Evolutionary conservation across 805 yeast genomes (phyloP).

Genomic region (Komagataella pastoris): DNA sequence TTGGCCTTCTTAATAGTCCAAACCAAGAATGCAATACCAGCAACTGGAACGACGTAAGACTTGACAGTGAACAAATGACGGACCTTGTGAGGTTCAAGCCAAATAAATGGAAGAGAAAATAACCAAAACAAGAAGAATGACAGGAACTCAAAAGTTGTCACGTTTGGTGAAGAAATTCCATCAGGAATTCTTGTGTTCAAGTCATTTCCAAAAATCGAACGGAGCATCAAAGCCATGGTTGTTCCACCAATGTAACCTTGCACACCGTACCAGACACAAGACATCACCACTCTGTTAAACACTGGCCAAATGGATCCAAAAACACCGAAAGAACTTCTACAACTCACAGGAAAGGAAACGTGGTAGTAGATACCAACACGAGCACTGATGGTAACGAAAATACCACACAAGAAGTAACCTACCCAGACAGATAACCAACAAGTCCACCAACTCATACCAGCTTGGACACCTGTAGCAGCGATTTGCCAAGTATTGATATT

Average conservation of each 20-base stretch:
- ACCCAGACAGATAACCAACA: conserved; percentile 84
- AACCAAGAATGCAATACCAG: conserved; percentile 69
- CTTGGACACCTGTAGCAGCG: conserved; percentile 71
- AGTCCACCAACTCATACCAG: conserved; percentile 84
- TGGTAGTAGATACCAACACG: conserved; percentile 79
- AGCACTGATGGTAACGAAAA: conserved; percentile 58
- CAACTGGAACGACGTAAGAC: conserved; percentile 67
- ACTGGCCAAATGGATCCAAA: conserved; percentile 86
- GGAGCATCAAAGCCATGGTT: conserved; percentile 66
- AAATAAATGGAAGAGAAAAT: conserved; percentile 64
- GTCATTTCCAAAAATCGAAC: conserved; percentile 61
- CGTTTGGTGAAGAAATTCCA: conserved; percentile 42
- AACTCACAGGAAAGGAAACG: conserved; percentile 72
- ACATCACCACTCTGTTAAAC: conserved; percentile 74
- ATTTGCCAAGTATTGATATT: conserved; percentile 87
- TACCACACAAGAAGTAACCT: conserved; percentile 64
- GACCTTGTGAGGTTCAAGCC: conserved; percentile 71
- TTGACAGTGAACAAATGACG: conserved; percentile 78
- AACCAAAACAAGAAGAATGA: conserved; percentile 77
- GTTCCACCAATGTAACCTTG: conserved; percentile 80
- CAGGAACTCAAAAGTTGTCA: conserved; percentile 62
- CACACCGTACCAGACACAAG: conserved; percentile 72
- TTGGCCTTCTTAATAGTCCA: conserved; percentile 77
- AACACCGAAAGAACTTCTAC: conserved; percentile 75
- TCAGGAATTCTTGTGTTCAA: conserved; percentile 51